These are phyloP conservation scores for Microsporum audouinii DNA, from an alignment of 2,329 filamentous ascomycete species.

Conservation along the genomic window DNA sequence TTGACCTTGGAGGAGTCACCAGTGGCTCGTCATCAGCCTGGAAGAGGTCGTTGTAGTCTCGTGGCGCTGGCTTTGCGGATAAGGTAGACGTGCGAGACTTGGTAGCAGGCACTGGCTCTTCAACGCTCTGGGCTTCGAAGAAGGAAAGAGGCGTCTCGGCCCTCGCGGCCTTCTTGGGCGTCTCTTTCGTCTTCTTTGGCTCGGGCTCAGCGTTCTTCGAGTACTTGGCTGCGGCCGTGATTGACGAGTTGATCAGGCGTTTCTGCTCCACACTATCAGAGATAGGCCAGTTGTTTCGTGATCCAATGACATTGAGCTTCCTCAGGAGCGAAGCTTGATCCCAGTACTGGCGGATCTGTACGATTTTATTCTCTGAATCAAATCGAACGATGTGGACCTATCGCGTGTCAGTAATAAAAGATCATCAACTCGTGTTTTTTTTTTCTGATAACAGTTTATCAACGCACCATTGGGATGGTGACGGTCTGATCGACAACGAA, in stretches of 20 bases:
- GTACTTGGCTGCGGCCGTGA: conserved; percentile 7
- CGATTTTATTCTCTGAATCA: conserved; percentile 63
- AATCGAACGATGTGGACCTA: conserved; percentile 85
- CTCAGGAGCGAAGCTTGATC: conserved; percentile 89
- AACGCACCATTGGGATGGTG: conserved; percentile 66
- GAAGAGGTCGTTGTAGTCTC: conserved; percentile 60
- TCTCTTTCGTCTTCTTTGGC: conserved; percentile 15
- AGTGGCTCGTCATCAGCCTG: conserved; percentile 35
- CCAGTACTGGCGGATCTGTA: conserved; percentile 83
- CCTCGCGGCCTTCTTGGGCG: conserved; percentile 25
- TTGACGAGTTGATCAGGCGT: conserved; percentile 55
- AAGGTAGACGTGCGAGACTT: conserved; percentile 44
- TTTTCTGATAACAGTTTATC: neutral
- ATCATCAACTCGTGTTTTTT: neutral
- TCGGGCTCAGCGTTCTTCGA: neutral
- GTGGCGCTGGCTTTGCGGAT: conserved; percentile 57
- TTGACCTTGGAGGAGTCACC: conserved; percentile 17
- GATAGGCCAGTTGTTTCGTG: conserved; percentile 89
- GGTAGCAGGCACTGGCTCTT: conserved; percentile 43
- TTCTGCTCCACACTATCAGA: conserved; percentile 75
- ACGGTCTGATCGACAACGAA: conserved; percentile 76
- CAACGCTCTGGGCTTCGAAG: conserved; percentile 54
- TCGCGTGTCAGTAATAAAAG: neutral
- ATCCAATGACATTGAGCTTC: conserved; percentile 86
- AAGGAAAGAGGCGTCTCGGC: conserved; percentile 53